Base-by-base conservation (phyloP, 306 rosid genomes). In the Pterocarpus macrocarpus region DNA sequence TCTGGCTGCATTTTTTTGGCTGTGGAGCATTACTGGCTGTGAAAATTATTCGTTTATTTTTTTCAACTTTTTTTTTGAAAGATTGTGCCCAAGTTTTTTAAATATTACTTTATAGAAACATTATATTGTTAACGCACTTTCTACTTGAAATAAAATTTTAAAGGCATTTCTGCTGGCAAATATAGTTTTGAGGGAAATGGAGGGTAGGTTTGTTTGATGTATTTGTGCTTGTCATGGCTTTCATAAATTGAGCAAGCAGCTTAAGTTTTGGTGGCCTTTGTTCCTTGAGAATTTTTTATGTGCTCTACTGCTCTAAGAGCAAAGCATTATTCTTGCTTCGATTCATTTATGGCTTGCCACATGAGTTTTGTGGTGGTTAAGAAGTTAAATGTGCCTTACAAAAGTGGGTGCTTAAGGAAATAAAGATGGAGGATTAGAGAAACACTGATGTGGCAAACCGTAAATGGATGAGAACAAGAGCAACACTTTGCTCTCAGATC, bases 111-210 rank as follows among this genome's bases (percentile, higher is more conserved):
- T 73, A 17, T 57, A 4, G 43, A 15, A 32, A 52, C 72, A 56
- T 61, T 50, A 30, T 65, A 50, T 63, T 57, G 41, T 63, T 52
- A 34, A 58, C 62, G 63, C 2, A 7, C 52, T 58, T 61, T 56
- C 59, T 76, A 6, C 14, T 55, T 5, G 49, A n/a, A 53, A 22
- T n/a, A n/a, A 53, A 53, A 3, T 53, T 14, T 53, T 53, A 2
- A 53, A 14, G 17, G 22, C 58, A 53, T 49, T 10, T 63, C 50
- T 76, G 17, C 7, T 56, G 4, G 50, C 55, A 34, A 70, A 49
- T 36, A 4, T 10, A 73, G 2, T 35, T 69, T 61, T 28, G 33
- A 22, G 69, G 38, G 35, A 10, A 56, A 67, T 30, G 58, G 67
- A 10, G 14, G 13, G 4, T 41, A n/a, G 9, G 44, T 36, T 57